Evolutionary conservation across 2,329 filamentous ascomycete species (phyloP).

Genomic region (Penicillium sp.): DNA sequence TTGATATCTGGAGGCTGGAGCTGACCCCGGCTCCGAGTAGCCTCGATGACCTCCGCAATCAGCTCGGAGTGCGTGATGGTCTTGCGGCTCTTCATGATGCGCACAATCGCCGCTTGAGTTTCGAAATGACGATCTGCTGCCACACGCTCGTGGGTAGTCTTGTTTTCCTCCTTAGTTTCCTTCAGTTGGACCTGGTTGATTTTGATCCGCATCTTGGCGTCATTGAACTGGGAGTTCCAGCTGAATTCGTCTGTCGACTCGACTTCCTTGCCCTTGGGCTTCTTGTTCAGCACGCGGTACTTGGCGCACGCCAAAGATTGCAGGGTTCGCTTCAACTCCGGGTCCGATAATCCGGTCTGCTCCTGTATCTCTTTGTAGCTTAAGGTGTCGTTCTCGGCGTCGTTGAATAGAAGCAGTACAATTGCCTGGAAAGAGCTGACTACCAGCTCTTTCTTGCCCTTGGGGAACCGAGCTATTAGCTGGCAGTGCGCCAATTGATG

Average conservation of each 20-base stretch:
- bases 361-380: slow-evolving; percentile 74
- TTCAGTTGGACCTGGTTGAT: slow-evolving; percentile 98
- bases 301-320: slow-evolving; percentile 94
- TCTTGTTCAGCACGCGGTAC: slow-evolving; percentile 78
- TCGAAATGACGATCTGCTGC: slow-evolving; percentile 90
- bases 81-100: slow-evolving; percentile 96
- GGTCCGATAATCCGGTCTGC: slow-evolving; percentile 71
- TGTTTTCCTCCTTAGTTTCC: slow-evolving; percentile 93
- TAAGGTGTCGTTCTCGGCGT: slow-evolving; percentile 63
- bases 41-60: slow-evolving; percentile 86
- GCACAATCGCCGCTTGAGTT: slow-evolving; percentile 92
- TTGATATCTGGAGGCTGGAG: slow-evolving; percentile 88
- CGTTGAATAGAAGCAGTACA: slow-evolving; percentile 87
- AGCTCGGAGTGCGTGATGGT: slow-evolving; percentile 81
- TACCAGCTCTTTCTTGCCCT: slow-evolving; percentile 80
- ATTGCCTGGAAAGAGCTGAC: slow-evolving; percentile 92
- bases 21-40: slow-evolving; percentile 82
- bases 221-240: slow-evolving; percentile 73
- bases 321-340: slow-evolving; percentile 82
- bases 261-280: slow-evolving; percentile 81
- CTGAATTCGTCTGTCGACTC: slow-evolving; percentile 76
- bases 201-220: slow-evolving; percentile 87
- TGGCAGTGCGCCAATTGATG: slow-evolving; percentile 90
- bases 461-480: slow-evolving; percentile 76
- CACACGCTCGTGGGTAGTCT: slow-evolving; percentile 87